Base-by-base conservation (phyloP, 2,329 filamentous ascomycete genomes). In the Ramichloridium luteum region DNA sequence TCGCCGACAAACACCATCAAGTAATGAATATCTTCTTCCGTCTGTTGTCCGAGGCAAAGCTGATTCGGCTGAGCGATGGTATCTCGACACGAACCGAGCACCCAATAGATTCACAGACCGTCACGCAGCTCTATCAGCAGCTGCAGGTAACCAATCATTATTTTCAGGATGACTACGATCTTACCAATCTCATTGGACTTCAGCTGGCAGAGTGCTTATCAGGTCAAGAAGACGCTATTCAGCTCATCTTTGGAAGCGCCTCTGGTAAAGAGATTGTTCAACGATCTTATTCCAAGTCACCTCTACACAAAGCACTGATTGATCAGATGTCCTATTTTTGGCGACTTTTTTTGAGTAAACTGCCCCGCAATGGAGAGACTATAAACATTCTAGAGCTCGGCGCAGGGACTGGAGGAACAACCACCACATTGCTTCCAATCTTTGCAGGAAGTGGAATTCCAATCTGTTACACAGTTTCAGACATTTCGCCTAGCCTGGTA, bases 401-500 rank as follows among this genome's bases (percentile, higher is more conserved):
- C 6, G 29, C 29, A 4, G 29, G 29, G 4, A 31, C 29, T 4
- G 16, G 17, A 4, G 27, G 10, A 15, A 10, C 10, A 5, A 29
- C 27, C 20, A 40, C 36, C 6, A 32, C 44, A 1, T 14, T 64
- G 1, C 32, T 59, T 0, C 35, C 48, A 0, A 23, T 35, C 1
- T 44, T 66, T 3, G 35, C 31, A 1, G 13, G 13, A 0, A 28
- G 32, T 0, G 43, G 40, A 6, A 32, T 58, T 2, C 35, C 38
- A 0, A 39, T 63, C 12, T 33, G 49, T 4, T 65, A 65, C 34
- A 60, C 57, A 1, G 58, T 64, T 35, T 64, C 61, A 1, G 62
- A 66, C 25, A 29, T 67, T 4, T 59, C 62, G 0, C 17, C 38
- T 8, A 42, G 44, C 3, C 30, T 57, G 4, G 45, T 56, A 0